Base-by-base conservation (phyloP, 257 asterid genomes). In the Penstemon eatonii region DNA sequence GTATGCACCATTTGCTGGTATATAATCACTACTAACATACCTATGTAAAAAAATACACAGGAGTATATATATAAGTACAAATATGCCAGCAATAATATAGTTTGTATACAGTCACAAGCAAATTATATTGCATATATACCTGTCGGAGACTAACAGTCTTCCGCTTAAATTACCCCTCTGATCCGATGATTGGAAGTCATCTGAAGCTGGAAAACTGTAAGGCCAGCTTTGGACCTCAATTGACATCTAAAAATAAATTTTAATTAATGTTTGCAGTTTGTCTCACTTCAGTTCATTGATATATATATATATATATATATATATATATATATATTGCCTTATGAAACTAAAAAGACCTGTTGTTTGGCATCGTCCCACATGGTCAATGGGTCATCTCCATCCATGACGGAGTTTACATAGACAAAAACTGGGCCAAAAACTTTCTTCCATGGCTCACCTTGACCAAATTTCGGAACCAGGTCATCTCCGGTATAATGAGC, bases 401-500 rank as follows among this genome's bases (percentile, higher is more conserved):
- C 76, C 69, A 78, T 70, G 67, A 73, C 80, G 3, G 87, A 82
- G 77, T 91, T 91, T 6, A 89, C 65, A 67, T 91, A 91, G 45
- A 87, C 57, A 75, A 85, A 89, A 68, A 89, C 82, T 1, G 97
- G 97, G 65, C 97, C 97, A 54, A 84, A 89, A 2, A 89, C 95
- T 59, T 89, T 89, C 76, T 82, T 89, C 96, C 97, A 91, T 4
- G 91, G 75, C 80, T 91, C 96, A 12, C 91, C 90, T 74, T 76
- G 76, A 47, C 60, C 83, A 56, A 81, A 73, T 78, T 68, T 79
- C 0, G 84, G 80, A 62, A 76, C 87, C 77, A 85, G 72, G 40
- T 84, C 81, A 8, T 67, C 80, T 19, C 96, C 95, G 8, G 87
- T 83, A 66, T 91, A 91, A 72, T 91, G 96, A 9, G 73, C 89